Conservation (phyloP, 2,329 filamentous ascomycete genomes). For the Onygena corvina region DNA sequence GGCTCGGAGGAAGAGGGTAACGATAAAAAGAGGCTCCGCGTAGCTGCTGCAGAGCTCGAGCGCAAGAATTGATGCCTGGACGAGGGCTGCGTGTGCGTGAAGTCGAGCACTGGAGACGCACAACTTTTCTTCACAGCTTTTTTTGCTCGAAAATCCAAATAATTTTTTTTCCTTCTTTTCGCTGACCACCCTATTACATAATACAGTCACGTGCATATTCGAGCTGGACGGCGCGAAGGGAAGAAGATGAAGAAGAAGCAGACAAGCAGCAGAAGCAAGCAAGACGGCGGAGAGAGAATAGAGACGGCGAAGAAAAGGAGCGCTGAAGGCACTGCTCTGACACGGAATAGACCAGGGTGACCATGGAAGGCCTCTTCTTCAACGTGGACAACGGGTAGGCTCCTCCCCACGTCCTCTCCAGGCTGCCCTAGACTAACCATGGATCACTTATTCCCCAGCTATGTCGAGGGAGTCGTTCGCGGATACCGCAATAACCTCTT, state of each 20-base stretch:
- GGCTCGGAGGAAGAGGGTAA: not conserved
- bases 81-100: not conserved
- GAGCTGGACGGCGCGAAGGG: not conserved
- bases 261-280: not conserved
- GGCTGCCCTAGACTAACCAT: not conserved
- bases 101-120: conserved; percentile 1
- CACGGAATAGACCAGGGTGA: not conserved
- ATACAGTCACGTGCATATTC: not conserved
- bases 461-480: conserved; percentile 92
- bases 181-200: conserved; percentile 3
- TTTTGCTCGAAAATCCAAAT: conserved; percentile 6
- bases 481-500: conserved; percentile 92
- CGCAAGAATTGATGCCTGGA: not conserved
- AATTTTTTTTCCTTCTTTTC: conserved; percentile 9
- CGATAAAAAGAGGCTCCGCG: not conserved
- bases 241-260: not conserved
- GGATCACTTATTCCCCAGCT: conserved; percentile 48
- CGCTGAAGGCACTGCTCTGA: not conserved
- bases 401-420: not conserved
- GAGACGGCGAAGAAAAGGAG: not conserved
- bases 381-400: conserved; percentile 84
- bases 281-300: not conserved
- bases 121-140: not conserved
- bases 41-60: not conserved
- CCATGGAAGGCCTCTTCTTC: conserved; percentile 86